Conservation (phyloP, 1,284 basidiomycete genomes). For the Wolfiporia cocos region DNA sequence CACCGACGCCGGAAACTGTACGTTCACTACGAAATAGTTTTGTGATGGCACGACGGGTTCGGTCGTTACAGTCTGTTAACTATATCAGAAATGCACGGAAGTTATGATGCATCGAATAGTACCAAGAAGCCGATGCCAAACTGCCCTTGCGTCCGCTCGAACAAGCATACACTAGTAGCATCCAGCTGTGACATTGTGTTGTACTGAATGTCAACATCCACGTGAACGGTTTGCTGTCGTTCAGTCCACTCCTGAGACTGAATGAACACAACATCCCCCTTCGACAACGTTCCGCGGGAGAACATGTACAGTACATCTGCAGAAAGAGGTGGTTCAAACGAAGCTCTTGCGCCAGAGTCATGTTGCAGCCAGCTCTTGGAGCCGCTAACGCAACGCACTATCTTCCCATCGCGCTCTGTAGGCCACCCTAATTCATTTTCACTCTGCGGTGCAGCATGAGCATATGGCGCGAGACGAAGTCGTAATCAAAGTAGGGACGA, state of each 20-base stretch:
- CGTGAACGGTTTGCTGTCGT: conserved; percentile 8
- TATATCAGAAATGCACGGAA: background rate
- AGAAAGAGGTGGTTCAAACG: conserved; percentile 19
- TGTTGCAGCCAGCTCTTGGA: background rate
- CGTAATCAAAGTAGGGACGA: too few relatives aligned
- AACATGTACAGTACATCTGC: conserved; percentile 22
- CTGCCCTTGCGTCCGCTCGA: conserved; percentile 16
- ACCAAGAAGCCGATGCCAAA: conserved; percentile 25
- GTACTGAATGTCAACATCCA: conserved; percentile 17
- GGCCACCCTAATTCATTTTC: too few relatives aligned
- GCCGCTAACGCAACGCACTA: conserved; percentile 11
- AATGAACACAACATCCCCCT: conserved; percentile 15
- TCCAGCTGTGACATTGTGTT: conserved; percentile 8
- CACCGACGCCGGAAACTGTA: background rate
- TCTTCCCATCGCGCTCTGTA: conserved; percentile 10
- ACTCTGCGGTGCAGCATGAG: too few relatives aligned
- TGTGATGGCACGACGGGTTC: background rate
- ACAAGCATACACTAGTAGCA: conserved; percentile 17
- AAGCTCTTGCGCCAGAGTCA: background rate
- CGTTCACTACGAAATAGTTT: background rate
- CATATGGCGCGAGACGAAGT: too few relatives aligned
- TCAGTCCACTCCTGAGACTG: conserved; percentile 8
- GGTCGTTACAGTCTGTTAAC: background rate
- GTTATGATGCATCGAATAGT: background rate
- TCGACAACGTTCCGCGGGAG: conserved; percentile 16